A percentile compares a stretch with the other conserved stretches of the same genome.
Conservation (phyloP, 179 eudicot genomes). For the Patellifolia procumbens region DNA sequence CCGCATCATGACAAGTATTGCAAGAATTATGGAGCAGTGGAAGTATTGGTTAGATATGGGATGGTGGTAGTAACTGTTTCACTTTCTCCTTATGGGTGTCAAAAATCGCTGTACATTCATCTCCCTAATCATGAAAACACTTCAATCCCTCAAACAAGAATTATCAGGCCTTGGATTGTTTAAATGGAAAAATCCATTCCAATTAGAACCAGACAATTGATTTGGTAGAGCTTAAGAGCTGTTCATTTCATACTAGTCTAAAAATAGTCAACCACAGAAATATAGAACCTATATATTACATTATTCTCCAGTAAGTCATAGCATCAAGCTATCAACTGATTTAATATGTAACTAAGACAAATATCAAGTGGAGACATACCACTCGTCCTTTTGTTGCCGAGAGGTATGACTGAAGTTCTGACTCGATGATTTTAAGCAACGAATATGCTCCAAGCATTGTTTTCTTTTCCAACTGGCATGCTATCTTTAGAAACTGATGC, state of each 20-base stretch:
- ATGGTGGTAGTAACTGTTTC: neutral
- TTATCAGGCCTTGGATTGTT: neutral
- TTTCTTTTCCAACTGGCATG: conserved; percentile 97
- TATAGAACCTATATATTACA: neutral
- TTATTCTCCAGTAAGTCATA: neutral
- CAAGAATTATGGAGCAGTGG: too few species aligned
- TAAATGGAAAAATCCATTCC: neutral
- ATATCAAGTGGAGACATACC: conserved; percentile 48
- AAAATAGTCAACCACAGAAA: neutral
- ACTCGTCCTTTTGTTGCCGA: conserved; percentile 91
- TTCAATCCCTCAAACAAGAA: neutral
- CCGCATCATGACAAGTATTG: too few species aligned
- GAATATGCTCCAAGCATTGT: conserved; percentile 97
- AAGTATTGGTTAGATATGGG: too few species aligned
- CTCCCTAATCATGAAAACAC: neutral
- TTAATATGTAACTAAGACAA: neutral
- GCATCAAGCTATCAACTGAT: neutral
- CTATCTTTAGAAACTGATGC: conserved; percentile 90
- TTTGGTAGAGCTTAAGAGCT: neutral
- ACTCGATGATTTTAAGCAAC: conserved; percentile 89
- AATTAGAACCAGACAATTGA: neutral
- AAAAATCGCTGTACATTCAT: neutral
- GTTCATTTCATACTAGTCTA: neutral
- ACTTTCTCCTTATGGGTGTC: neutral
- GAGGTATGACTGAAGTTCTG: conserved; percentile 86